phyloP scores from a whole-genome alignment of 2,329 filamentous ascomycete species.

The Sporothrix dimorphospora region DNA sequence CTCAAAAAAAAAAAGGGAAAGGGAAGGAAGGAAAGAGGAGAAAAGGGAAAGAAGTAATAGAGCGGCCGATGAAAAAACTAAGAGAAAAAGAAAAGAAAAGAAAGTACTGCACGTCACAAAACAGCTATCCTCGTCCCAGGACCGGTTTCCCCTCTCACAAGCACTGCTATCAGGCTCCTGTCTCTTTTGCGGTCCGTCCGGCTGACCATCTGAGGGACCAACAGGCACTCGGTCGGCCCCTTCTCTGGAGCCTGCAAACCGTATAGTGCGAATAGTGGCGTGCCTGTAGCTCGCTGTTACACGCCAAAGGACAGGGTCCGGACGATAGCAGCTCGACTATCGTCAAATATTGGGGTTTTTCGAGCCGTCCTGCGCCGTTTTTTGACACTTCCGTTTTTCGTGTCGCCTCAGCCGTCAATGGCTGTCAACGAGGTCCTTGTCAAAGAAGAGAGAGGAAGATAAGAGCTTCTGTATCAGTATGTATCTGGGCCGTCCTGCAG shows the following conservation, averaged over 20 bases:
- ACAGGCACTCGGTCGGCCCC: neutral
- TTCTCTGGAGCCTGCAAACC: neutral
- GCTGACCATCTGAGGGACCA: neutral
- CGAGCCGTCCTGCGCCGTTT: too few species aligned
- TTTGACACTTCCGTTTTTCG: neutral
- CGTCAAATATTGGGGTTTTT: neutral
- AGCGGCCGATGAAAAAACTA: neutral
- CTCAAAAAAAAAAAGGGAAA: neutral
- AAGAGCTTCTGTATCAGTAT: conserved; percentile 18
- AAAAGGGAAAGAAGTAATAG: conserved; percentile 3
- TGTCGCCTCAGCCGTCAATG: neutral
- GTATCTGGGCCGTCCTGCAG: neutral
- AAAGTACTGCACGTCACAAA: neutral
- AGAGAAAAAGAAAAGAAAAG: neutral
- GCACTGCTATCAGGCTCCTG: neutral
- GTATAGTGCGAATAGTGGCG: conserved; percentile 11
- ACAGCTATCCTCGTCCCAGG: neutral
- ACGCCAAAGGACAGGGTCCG: neutral
- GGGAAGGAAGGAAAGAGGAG: neutral
- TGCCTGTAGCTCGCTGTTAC: neutral
- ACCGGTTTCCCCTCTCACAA: neutral
- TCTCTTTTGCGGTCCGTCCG: neutral
- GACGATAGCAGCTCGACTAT: neutral
- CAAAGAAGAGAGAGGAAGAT: conserved; percentile 7
- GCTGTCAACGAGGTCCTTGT: neutral